Percentiles rank a stretch among this genome's conserved stretches.
phyloP scores from a whole-genome alignment of 371 early-diverging fungal genomes.

The Mortierella sp. region DNA sequence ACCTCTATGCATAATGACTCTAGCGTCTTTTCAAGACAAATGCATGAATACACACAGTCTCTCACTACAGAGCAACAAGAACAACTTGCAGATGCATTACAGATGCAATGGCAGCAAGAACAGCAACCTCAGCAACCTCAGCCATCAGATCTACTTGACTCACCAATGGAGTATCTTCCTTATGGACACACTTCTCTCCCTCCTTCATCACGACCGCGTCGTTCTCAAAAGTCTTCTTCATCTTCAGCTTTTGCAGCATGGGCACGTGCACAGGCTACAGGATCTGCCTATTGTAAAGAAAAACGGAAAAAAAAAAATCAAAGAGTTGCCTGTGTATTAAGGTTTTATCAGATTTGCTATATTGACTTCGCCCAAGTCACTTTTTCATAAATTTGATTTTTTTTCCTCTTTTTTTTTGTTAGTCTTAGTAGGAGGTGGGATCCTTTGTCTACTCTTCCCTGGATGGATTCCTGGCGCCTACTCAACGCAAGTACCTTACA shows the following conservation, averaged over 20 bases:
- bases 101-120: slow-evolving; percentile 17
- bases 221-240: slow-evolving; percentile 10
- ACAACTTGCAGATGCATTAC: slow-evolving; percentile 8
- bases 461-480: slow-evolving; percentile 32
- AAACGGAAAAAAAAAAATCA: background rate
- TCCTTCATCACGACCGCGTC: background rate
- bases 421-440: slow-evolving; percentile 33
- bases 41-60: slow-evolving; percentile 15
- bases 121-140: slow-evolving; percentile 14
- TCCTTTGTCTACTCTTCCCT: slow-evolving; percentile 24
- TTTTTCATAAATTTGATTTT: background rate
- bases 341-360: background rate
- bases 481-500: slow-evolving; percentile 22
- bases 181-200: too few species aligned
- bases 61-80: slow-evolving; percentile 6
- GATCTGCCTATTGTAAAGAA: slow-evolving; percentile 33
- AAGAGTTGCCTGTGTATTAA: background rate
- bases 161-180: background rate
- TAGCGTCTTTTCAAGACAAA: background rate
- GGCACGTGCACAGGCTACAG: slow-evolving; percentile 44
- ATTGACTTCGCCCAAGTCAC: slow-evolving; percentile 21
- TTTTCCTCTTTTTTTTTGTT: too few species aligned
- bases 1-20: background rate
- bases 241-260: slow-evolving; percentile 34
- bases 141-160: background rate